Evolutionary conservation across 2,329 filamentous ascomycete species (phyloP).

Genomic region (Penicillium griseofulvum): DNA sequence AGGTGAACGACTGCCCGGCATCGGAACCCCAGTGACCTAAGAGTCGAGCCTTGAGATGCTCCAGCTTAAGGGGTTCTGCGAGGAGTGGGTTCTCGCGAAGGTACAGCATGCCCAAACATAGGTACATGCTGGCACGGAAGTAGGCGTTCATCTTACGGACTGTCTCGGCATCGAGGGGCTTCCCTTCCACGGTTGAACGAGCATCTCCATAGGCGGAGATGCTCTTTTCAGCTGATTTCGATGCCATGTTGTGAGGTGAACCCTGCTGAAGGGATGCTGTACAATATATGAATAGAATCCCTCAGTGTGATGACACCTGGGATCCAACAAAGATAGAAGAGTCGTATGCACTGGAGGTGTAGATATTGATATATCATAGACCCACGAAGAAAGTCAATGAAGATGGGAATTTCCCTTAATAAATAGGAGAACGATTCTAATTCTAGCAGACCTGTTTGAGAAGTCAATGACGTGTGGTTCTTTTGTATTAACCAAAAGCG

Average conservation of each 20-base stretch:
- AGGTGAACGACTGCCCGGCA: conserved; percentile 77
- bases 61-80: conserved; percentile 63
- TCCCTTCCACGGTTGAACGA: conserved; percentile 61
- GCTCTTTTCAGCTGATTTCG: conserved; percentile 47
- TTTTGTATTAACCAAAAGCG: neutral
- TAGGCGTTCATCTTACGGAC: conserved; percentile 68
- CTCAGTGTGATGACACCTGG: neutral
- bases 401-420: neutral
- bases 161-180: conserved; percentile 64
- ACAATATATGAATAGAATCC: neutral
- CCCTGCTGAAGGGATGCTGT: neutral
- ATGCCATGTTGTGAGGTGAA: conserved; percentile 9
- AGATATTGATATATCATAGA: neutral
- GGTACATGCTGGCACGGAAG: conserved; percentile 71
- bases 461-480: conserved; percentile 5
- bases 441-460: neutral
- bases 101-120: conserved; percentile 78
- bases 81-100: conserved; percentile 71
- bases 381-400: neutral
- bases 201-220: conserved; percentile 65
- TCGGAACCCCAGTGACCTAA: conserved; percentile 78
- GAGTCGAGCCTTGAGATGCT: conserved; percentile 71
- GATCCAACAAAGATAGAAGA: neutral
- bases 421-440: neutral
- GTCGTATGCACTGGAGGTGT: neutral